Percentiles rank a stretch among this genome's conserved stretches.
Conservation (phyloP, 192 early-diverging fungal genomes). For the Coemansia sp. region DNA sequence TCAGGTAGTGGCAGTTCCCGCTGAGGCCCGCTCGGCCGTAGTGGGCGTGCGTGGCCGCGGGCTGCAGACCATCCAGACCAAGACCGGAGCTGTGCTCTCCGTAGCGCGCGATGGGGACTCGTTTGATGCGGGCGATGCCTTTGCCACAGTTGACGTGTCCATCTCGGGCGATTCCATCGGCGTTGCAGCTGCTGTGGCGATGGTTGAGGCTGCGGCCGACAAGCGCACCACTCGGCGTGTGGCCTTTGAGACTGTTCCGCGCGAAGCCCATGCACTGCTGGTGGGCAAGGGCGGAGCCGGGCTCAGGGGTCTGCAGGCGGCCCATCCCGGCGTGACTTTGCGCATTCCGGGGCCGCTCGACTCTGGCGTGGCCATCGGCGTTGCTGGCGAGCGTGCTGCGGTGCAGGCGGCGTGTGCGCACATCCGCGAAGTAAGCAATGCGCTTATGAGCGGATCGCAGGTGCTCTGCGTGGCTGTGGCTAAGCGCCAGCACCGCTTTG, state of each 20-base stretch:
- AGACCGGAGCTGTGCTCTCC: slow-evolving; percentile 73
- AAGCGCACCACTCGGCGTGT: slow-evolving; percentile 72
- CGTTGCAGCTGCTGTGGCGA: slow-evolving; percentile 78
- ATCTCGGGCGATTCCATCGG: slow-evolving; percentile 85
- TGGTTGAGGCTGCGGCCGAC: slow-evolving; percentile 77
- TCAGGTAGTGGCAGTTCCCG: slow-evolving; percentile 65
- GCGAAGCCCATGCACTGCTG: slow-evolving; percentile 79
- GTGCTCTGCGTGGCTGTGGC: slow-evolving; percentile 69
- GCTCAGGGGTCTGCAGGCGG: slow-evolving; percentile 58
- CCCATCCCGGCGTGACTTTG: slow-evolving; percentile 69
- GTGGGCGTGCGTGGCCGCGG: slow-evolving; percentile 81
- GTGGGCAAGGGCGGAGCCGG: slow-evolving; percentile 67
- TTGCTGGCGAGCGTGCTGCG: slow-evolving; percentile 76
- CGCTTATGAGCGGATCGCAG: slow-evolving; percentile 65
- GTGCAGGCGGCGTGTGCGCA: slow-evolving; percentile 64
- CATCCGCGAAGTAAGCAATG: slow-evolving; percentile 59
- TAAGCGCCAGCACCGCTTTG: slow-evolving; percentile 91
- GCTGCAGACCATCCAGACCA: slow-evolving; percentile 68
- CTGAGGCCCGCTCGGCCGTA: slow-evolving; percentile 75
- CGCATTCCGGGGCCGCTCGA: slow-evolving; percentile 66
- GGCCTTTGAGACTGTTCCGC: slow-evolving; percentile 66
- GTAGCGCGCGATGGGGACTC: slow-evolving; percentile 55
- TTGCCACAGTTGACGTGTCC: slow-evolving; percentile 57
- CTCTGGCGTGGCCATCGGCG: slow-evolving; percentile 56
- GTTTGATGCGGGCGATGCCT: slow-evolving; percentile 61